Percentiles rank a stretch among this genome's conserved stretches.
These are phyloP conservation scores for Aspergillus candidus DNA, from an alignment of 2,329 filamentous ascomycete species.

Conservation along the genomic window DNA sequence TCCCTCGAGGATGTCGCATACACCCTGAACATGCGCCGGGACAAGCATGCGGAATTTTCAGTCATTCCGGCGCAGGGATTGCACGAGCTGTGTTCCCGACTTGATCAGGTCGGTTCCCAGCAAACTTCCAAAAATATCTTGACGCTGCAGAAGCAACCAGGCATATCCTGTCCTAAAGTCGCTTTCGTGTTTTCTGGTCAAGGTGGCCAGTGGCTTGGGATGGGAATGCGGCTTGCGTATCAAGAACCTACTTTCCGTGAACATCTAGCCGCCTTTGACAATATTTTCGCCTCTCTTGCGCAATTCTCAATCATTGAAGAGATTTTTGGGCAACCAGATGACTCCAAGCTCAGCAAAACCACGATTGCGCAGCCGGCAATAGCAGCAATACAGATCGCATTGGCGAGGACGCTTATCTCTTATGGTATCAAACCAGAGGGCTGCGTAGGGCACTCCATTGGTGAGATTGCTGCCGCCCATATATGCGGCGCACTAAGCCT, in stretches of 20 bases:
- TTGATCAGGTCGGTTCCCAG: neutral
- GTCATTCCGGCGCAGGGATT: neutral
- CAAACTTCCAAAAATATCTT: neutral
- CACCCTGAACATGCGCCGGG: neutral
- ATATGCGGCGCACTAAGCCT: neutral
- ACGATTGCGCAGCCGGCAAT: neutral
- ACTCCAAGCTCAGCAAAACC: neutral
- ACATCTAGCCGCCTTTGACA: neutral
- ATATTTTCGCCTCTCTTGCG: neutral
- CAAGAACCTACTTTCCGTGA: neutral
- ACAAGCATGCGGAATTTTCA: neutral
- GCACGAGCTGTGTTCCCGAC: neutral
- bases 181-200: neutral
- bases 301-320: neutral
- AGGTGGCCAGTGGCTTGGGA: slow-evolving; percentile 1
- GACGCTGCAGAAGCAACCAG: neutral
- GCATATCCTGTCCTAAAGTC: neutral
- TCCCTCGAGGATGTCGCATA: neutral
- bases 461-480: neutral
- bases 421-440: neutral
- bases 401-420: neutral
- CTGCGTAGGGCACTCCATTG: neutral
- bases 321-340: neutral
- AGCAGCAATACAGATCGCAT: neutral
- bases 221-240: neutral